Percentiles rank a stretch among this genome's conserved stretches.
These are phyloP conservation scores for Cercospora sp. DNA, from an alignment of 2,329 filamentous ascomycete species.

Conservation along the genomic window DNA sequence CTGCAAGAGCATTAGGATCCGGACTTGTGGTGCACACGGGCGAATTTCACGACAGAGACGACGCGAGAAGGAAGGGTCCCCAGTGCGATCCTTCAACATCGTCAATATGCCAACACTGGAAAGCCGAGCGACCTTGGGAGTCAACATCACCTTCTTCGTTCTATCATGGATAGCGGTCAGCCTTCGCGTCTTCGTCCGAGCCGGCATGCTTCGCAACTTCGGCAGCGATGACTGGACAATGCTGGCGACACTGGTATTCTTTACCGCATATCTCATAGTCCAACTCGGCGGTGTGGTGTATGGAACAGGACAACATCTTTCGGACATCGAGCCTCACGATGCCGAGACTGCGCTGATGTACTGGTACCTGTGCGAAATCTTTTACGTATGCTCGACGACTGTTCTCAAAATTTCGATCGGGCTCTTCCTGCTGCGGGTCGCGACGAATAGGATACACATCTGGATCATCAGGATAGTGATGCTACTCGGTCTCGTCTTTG, in stretches of 20 bases:
- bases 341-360: conserved; percentile 38
- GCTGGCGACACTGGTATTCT: conserved; percentile 41
- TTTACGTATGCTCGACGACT: conserved; percentile 52
- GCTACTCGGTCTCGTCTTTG: conserved; percentile 47
- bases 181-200: conserved; percentile 43
- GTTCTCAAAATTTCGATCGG: conserved; percentile 55
- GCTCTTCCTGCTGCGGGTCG: conserved; percentile 56
- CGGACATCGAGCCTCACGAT: conserved; percentile 33
- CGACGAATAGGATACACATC: conserved; percentile 48
- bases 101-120: conserved; percentile 15
- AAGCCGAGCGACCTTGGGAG: conserved; percentile 21
- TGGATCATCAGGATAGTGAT: conserved; percentile 52
- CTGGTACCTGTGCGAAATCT: conserved; percentile 60
- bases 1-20: background rate
- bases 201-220: conserved; percentile 41
- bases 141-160: conserved; percentile 40
- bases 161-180: conserved; percentile 42
- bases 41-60: background rate
- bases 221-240: conserved; percentile 47
- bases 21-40: background rate
- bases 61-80: background rate
- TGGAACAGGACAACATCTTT: conserved; percentile 43
- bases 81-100: background rate
- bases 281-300: conserved; percentile 44
- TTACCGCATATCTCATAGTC: conserved; percentile 43